These are phyloP conservation scores for Lithohypha guttulata DNA, from an alignment of 2,329 filamentous ascomycete genomes.

Conservation along the genomic window DNA sequence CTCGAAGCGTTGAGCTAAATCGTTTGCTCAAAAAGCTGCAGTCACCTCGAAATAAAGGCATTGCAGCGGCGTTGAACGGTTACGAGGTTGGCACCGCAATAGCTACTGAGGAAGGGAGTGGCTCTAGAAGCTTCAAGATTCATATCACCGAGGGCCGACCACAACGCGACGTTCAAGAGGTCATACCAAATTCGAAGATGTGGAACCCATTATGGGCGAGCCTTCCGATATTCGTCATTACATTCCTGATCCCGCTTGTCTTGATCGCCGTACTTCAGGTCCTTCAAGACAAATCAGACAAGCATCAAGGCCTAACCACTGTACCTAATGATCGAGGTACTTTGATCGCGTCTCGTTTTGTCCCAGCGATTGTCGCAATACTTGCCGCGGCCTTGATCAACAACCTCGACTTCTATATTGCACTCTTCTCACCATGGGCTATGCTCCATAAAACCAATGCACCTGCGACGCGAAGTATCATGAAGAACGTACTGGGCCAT, in stretches of 20 bases:
- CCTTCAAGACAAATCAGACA: constrained; percentile 19
- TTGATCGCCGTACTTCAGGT: constrained; percentile 17
- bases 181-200: constrained; percentile 13
- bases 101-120: constrained; percentile 15
- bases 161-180: constrained; percentile 9
- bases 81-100: constrained; percentile 21
- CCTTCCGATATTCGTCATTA: constrained; percentile 13
- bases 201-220: constrained; percentile 19
- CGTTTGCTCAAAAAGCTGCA: constrained; percentile 16
- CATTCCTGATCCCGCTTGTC: constrained; percentile 19
- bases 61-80: constrained; percentile 17
- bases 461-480: constrained; percentile 14
- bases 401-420: constrained; percentile 21
- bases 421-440: constrained; percentile 18
- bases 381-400: constrained; percentile 19
- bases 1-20: constrained; percentile 20
- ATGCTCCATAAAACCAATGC: constrained; percentile 16
- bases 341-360: constrained; percentile 25
- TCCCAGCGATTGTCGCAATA: constrained; percentile 22
- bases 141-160: constrained; percentile 19
- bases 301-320: constrained; percentile 21
- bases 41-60: constrained; percentile 13
- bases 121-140: constrained; percentile 18
- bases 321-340: constrained; percentile 18
- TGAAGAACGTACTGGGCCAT: constrained; percentile 18